A percentile compares a stretch with the other conserved stretches of the same genome.
These are phyloP conservation scores for Fusarium pseudograminearum DNA, from an alignment of 2,329 filamentous ascomycete species.

Conservation along the genomic window DNA sequence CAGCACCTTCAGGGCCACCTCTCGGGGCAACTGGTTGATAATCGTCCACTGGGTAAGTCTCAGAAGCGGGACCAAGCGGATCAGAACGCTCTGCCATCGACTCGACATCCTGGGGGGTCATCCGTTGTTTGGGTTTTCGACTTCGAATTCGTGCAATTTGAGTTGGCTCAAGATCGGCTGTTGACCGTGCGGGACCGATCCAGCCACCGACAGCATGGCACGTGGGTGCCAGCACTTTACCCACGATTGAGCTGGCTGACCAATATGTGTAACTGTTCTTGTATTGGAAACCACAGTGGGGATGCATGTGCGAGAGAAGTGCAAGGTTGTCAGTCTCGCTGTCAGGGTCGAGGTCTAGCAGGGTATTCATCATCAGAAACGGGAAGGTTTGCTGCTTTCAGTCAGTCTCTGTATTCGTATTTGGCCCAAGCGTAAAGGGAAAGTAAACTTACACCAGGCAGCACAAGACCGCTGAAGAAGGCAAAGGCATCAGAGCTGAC, in stretches of 20 bases:
- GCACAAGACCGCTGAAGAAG: slow-evolving; percentile 79
- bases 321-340: slow-evolving; percentile 73
- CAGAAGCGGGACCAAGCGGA: slow-evolving; percentile 73
- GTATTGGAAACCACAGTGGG: slow-evolving; percentile 80
- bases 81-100: slow-evolving; percentile 76
- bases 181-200: slow-evolving; percentile 78
- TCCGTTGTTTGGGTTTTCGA: slow-evolving; percentile 65
- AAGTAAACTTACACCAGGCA: slow-evolving; percentile 70
- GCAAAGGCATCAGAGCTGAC: slow-evolving; percentile 79
- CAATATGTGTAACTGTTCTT: slow-evolving; percentile 81
- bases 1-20: slow-evolving; percentile 66
- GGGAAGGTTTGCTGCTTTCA: slow-evolving; percentile 68
- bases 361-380: slow-evolving; percentile 81
- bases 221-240: slow-evolving; percentile 79
- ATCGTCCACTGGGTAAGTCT: slow-evolving; percentile 73
- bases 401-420: slow-evolving; percentile 17
- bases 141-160: slow-evolving; percentile 78
- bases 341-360: slow-evolving; percentile 80
- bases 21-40: slow-evolving; percentile 70
- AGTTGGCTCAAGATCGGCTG: slow-evolving; percentile 72
- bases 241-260: slow-evolving; percentile 77
- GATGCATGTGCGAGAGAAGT: slow-evolving; percentile 75
- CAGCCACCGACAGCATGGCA: slow-evolving; percentile 78
- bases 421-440: background rate
- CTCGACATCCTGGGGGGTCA: slow-evolving; percentile 70